Percentiles rank a stretch among this genome's conserved stretches.
These are phyloP conservation scores for Asterophora parasitica DNA, from an alignment of 768 basidiomycete species.

Conservation along the genomic window DNA sequence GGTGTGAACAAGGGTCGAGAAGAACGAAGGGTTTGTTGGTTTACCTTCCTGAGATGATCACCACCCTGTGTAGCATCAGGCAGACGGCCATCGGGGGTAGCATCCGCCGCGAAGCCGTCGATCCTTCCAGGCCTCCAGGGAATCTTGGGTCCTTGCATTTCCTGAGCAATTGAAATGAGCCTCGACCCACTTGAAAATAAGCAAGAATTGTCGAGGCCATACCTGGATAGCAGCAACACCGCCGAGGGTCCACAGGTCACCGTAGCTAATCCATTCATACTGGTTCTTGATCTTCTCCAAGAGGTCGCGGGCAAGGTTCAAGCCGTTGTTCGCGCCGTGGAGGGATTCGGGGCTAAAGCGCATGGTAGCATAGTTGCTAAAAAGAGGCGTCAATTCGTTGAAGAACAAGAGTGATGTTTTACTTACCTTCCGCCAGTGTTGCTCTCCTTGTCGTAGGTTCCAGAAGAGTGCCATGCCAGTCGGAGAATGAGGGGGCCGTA, in stretches of 20 bases:
- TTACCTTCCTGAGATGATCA: constrained; percentile 77
- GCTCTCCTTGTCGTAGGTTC: constrained; percentile 81
- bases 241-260: constrained; percentile 94
- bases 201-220: constrained; percentile 4
- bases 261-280: constrained; percentile 92
- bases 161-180: constrained; percentile 33
- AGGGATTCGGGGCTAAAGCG: constrained; percentile 86
- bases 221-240: constrained; percentile 87
- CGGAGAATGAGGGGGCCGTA: constrained; percentile 85
- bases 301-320: constrained; percentile 71
- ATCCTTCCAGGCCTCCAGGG: constrained; percentile 93
- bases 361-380: constrained; percentile 97
- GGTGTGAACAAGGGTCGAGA: not conserved
- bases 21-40: constrained; percentile 18
- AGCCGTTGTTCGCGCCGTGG: constrained; percentile 82
- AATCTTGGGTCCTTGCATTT: constrained; percentile 89
- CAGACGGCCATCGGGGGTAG: constrained; percentile 84
- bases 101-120: constrained; percentile 73
- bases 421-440: constrained; percentile 81
- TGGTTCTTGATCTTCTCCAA: constrained; percentile 87
- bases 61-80: constrained; percentile 83
- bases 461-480: constrained; percentile 92
- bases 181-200: not conserved
- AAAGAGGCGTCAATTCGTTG: constrained; percentile 3
- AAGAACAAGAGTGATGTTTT: constrained; percentile 14